Evolutionary conservation across 1,284 basidiomycete genomes (phyloP).

Genomic region (Kwoniella shivajii): DNA sequence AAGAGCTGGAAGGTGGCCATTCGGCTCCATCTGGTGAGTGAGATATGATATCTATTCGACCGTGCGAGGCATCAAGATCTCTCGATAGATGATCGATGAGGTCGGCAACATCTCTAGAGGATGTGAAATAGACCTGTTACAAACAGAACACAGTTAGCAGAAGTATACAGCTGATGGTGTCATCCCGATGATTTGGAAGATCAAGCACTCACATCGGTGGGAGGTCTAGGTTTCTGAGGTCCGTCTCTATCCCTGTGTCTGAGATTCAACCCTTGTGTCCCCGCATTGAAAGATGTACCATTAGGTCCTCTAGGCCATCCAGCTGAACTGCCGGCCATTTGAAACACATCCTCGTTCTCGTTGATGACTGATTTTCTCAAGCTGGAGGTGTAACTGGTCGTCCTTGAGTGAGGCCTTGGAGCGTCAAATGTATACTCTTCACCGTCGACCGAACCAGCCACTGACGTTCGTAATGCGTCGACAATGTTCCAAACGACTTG

Average conservation of each 20-base stretch:
- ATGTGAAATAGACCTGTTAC: slow-evolving; percentile 44
- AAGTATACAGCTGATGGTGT: neutral
- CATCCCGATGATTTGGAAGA: neutral
- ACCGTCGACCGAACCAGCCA: slow-evolving; percentile 16
- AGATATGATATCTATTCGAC: slow-evolving; percentile 43
- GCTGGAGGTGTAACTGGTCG: slow-evolving; percentile 13
- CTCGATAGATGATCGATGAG: slow-evolving; percentile 48
- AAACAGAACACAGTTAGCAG: neutral
- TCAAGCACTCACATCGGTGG: slow-evolving; percentile 20
- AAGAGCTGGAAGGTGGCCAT: slow-evolving; percentile 6
- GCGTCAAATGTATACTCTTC: slow-evolving; percentile 17
- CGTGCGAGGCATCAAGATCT: slow-evolving; percentile 35
- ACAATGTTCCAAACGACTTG: slow-evolving; percentile 49
- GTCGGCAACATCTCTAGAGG: slow-evolving; percentile 45
- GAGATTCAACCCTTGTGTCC: slow-evolving; percentile 18
- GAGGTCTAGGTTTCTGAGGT: slow-evolving; percentile 14
- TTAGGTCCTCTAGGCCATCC: slow-evolving; percentile 9
- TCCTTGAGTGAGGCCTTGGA: slow-evolving; percentile 14
- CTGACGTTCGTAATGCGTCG: slow-evolving; percentile 37
- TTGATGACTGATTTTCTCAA: slow-evolving; percentile 6
- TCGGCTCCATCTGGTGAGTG: neutral
- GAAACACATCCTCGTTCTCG: slow-evolving; percentile 4
- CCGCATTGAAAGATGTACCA: neutral
- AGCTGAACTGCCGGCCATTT: neutral
- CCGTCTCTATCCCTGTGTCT: slow-evolving; percentile 19